These are phyloP conservation scores for Beauveria brongniartii DNA, from an alignment of 2,329 filamentous ascomycete species.

Conservation along the genomic window DNA sequence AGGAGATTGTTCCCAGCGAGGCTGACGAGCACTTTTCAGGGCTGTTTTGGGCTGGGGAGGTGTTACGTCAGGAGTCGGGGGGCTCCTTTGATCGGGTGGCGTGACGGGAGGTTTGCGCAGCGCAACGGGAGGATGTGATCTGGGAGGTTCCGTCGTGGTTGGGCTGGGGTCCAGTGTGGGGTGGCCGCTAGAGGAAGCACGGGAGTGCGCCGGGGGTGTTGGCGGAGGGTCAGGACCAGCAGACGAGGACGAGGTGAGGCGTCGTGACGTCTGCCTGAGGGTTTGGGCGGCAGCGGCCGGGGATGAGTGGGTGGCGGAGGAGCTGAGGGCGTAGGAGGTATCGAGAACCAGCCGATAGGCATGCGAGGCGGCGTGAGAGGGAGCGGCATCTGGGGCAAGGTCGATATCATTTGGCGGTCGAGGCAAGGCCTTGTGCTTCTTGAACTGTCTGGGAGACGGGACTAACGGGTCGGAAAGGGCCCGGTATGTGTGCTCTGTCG, in stretches of 20 bases:
- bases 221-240: constrained; percentile 45
- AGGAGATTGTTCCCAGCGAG: constrained; percentile 37
- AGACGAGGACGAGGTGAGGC: constrained; percentile 25
- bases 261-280: constrained; percentile 34
- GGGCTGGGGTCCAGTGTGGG: constrained; percentile 36
- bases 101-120: constrained; percentile 42
- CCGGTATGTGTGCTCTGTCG: constrained; percentile 21
- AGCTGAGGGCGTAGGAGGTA: constrained; percentile 17
- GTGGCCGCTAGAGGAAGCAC: constrained; percentile 46
- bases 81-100: constrained; percentile 57
- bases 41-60: constrained; percentile 49
- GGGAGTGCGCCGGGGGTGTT: constrained; percentile 55
- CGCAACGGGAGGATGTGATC: constrained; percentile 27
- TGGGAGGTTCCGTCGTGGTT: constrained; percentile 30
- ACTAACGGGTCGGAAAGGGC: constrained; percentile 18
- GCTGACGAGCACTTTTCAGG: constrained; percentile 38
- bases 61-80: constrained; percentile 68
- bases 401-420: constrained; percentile 23
- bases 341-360: constrained; percentile 20
- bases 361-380: constrained; percentile 18
- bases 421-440: constrained; percentile 38
- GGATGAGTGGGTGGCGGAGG: constrained; percentile 18
- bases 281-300: constrained; percentile 31
- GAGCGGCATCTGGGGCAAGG: constrained; percentile 16
- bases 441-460: constrained; percentile 32